phyloP scores from a whole-genome alignment of 106 monocot species.

The Allium sativum region DNA sequence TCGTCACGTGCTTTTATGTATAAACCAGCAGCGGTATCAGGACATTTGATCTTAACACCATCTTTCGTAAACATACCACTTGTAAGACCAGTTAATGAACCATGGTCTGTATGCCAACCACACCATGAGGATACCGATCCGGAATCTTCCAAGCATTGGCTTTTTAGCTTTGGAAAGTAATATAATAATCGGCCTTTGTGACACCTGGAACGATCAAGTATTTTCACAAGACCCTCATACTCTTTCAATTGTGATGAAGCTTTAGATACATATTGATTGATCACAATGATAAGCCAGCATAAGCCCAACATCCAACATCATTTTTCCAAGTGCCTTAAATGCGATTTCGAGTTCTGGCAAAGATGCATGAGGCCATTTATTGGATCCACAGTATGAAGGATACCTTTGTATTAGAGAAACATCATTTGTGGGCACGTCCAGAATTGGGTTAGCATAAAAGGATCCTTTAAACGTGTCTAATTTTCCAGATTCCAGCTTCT shows the following conservation, averaged over 20 bases:
- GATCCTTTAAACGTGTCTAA: slow-evolving; percentile 80
- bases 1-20: slow-evolving; percentile 57
- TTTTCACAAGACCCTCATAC: slow-evolving; percentile 48
- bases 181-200: slow-evolving; percentile 93
- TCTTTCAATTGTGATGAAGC: slow-evolving; percentile 9
- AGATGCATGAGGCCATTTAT: slow-evolving; percentile 65
- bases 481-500: slow-evolving; percentile 90
- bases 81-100: slow-evolving; percentile 91
- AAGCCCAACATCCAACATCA: slow-evolving; percentile 80
- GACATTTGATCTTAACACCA: slow-evolving; percentile 39
- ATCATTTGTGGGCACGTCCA: slow-evolving; percentile 70
- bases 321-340: slow-evolving; percentile 82
- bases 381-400: slow-evolving; percentile 83
- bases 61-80: slow-evolving; percentile 78
- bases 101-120: slow-evolving; percentile 96
- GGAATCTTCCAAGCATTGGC: slow-evolving; percentile 19
- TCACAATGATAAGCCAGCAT: slow-evolving; percentile 88
- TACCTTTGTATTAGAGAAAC: slow-evolving; percentile 48
- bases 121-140: slow-evolving; percentile 72
- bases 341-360: slow-evolving; percentile 88
- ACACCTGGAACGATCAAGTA: slow-evolving; percentile 64
- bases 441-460: slow-evolving; percentile 89
- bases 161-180: slow-evolving; percentile 63
- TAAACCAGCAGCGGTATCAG: slow-evolving; percentile 75
- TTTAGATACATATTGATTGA: slow-evolving; percentile 49